Conservation (phyloP, 345 rosid genomes). For the Excoecaria cochinchinensis region DNA sequence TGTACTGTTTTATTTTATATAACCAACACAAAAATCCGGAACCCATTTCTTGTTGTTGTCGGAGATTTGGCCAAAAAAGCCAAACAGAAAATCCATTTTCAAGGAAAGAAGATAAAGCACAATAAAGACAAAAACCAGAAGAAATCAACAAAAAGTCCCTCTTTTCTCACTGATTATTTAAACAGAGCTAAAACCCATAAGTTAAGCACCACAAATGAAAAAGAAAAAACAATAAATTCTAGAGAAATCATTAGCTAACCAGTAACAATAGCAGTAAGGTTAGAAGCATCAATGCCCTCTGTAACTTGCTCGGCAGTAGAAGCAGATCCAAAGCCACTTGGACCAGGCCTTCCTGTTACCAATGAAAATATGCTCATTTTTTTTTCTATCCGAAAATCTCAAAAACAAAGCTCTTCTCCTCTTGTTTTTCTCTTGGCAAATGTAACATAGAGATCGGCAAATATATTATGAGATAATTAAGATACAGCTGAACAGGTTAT, state of each 20-base stretch:
- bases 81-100: not conserved
- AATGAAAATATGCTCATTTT: conserved; percentile 49
- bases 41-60: not conserved
- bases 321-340: conserved; percentile 88
- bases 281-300: conserved; percentile 54
- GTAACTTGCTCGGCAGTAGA: conserved; percentile 85
- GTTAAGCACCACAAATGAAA: not conserved
- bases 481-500: too few relatives aligned
- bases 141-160: not conserved
- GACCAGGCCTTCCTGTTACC: conserved; percentile 68
- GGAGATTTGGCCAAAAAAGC: too few relatives aligned
- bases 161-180: too few relatives aligned
- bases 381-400: not conserved
- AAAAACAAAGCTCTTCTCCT: not conserved
- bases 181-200: too few relatives aligned
- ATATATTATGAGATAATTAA: too few relatives aligned
- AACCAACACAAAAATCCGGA: not conserved
- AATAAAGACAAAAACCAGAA: not conserved
- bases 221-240: not conserved
- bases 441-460: too few relatives aligned
- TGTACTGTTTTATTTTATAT: too few relatives aligned
- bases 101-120: not conserved
- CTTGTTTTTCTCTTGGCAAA: too few relatives aligned
- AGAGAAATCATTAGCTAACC: conserved; percentile 34
- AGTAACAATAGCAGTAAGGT: conserved; percentile 73